Evolutionary conservation across 2,329 filamentous ascomycete genomes (phyloP), one percentile per base, ranked within the genome.

Genomic region (Grosmannia clavigera): DNA sequence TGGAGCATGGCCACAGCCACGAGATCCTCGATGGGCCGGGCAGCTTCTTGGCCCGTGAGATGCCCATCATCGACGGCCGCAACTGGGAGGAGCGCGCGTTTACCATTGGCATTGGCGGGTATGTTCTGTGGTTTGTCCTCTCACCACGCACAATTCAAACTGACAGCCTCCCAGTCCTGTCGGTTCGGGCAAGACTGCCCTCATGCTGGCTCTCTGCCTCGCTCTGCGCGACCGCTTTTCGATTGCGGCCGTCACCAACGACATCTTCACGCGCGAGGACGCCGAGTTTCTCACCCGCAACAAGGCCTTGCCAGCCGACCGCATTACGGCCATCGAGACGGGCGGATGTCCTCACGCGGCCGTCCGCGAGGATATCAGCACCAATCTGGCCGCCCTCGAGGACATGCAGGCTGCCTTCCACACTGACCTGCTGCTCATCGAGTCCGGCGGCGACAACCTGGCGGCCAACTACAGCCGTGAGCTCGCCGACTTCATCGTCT

Each of bases 201-300:
- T 97, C 33, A 97, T 99, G 92, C 85, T 96, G 12, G 87, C 89
- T 48, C 88, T 97, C 66, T 96, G 91, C 77, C 85, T 85, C 43
- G 86, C 87, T 9, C 85, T 99, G 7, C 88, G 94, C 63, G 79
- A 85, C 57, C 78, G 82, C 60, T 92, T 89, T 81, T 90, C 86
- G 70, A 88, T 99, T 68, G 94, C 94, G 0, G 94, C 91, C 62
- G 92, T 99, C 27, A 99, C 94, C 57, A 97, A 97, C 80, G 92
- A 97, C 79, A 97, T 97, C 79, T 97, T 97, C 80, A 97, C 92
- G 27, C 87, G 88, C 65, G 94, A 99, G 76, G 94, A 99, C 78
- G 92, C 92, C 77, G 94, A 97, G 74, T 99, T 99, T 77, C 85
- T 99, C 31, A 95, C 90, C 61, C 85, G 85, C 61, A 81, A 96